Conservation (phyloP, 1,284 basidiomycete species). For the Ustilago cynodontis region DNA sequence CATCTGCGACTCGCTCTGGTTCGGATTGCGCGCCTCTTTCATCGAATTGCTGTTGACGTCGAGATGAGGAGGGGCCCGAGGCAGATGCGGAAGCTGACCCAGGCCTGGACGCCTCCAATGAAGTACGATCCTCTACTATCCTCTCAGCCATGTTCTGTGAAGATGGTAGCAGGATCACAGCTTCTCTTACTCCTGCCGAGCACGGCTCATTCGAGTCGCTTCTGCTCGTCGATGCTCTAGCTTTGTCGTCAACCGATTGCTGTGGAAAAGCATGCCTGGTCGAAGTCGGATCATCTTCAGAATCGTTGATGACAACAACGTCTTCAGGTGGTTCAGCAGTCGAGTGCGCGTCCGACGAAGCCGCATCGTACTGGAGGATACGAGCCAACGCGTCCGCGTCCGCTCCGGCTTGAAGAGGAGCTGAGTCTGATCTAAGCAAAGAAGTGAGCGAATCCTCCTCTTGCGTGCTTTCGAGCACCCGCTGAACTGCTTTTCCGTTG, state of each 20-base stretch:
- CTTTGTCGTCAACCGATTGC: neutral
- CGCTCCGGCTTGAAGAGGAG: neutral
- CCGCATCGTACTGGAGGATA: neutral
- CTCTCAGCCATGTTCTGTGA: neutral
- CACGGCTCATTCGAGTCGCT: constrained; percentile 8
- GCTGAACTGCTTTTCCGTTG: constrained; percentile 3
- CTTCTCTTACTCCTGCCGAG: neutral
- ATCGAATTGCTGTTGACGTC: neutral
- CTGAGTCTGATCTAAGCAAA: constrained; percentile 5
- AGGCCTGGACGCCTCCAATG: neutral
- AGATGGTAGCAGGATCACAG: neutral
- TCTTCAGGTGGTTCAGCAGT: neutral
- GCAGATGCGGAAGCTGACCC: neutral
- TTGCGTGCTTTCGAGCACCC: constrained; percentile 19
- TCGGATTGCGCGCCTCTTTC: neutral
- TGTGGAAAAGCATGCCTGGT: neutral
- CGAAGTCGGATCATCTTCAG: neutral
- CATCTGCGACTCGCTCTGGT: neutral
- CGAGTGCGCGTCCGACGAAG: neutral
- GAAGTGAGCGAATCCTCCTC: constrained; percentile 22
- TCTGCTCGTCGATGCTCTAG: neutral
- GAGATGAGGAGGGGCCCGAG: neutral
- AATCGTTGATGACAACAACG: constrained; percentile 22
- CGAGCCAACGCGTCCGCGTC: neutral
- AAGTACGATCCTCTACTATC: neutral